Evolutionary conservation across 176 grass and related monocot genomes (phyloP).

Genomic region (Themeda triandra): DNA sequence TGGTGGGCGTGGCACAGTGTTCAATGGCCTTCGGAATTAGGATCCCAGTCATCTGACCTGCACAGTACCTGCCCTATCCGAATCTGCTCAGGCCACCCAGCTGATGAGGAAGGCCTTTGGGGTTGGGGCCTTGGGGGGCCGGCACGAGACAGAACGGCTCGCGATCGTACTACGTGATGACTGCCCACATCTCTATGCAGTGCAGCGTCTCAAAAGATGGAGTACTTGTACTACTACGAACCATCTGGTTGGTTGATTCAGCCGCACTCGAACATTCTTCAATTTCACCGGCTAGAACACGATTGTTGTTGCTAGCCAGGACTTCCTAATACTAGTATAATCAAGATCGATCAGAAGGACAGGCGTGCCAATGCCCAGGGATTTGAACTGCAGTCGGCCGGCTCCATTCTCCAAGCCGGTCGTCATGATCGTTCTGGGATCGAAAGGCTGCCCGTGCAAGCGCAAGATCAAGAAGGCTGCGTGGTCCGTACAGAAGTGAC

Average conservation of each 20-base stretch:
- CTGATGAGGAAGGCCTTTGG: not conserved
- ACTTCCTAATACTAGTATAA: too few species aligned
- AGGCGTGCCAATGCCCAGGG: not conserved
- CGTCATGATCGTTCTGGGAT: not conserved
- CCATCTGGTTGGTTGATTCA: not conserved
- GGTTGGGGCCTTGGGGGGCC: not conserved
- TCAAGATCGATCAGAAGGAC: not conserved
- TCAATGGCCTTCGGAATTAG: not conserved
- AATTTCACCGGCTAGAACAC: not conserved
- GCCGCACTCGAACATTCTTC: not conserved
- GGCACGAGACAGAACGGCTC: not conserved
- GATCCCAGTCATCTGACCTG: not conserved
- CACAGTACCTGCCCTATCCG: not conserved
- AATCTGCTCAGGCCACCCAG: not conserved
- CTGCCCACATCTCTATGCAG: not conserved
- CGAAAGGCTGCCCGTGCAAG: not conserved
- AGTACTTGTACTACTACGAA: not conserved
- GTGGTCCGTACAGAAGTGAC: slow-evolving; percentile 16
- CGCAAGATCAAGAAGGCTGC: slow-evolving; percentile 16
- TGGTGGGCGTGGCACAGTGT: not conserved
- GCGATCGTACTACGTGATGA: not conserved
- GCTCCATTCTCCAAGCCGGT: not conserved
- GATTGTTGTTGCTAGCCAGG: not conserved
- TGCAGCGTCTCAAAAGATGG: not conserved
- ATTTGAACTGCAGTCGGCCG: not conserved